A percentile compares a stretch with the other conserved stretches of the same genome.
Evolutionary conservation across 345 rosid genomes (phyloP).

Genomic region (Gossypium stocksii): DNA sequence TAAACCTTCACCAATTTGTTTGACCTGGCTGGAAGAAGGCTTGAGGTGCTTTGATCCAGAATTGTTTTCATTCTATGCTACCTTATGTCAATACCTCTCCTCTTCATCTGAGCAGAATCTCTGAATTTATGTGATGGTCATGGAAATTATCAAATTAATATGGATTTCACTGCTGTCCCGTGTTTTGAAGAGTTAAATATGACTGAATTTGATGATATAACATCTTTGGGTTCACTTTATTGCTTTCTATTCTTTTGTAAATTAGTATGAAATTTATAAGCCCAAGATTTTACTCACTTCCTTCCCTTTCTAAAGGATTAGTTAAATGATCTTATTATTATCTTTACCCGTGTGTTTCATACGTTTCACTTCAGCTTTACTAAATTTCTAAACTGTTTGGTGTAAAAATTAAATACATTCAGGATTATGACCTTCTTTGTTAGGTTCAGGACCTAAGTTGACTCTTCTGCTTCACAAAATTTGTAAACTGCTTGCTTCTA

Average conservation of each 20-base stretch:
- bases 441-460: not conserved
- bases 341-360: not conserved
- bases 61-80: constrained; percentile 1
- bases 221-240: not conserved
- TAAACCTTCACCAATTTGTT: not conserved
- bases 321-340: not conserved
- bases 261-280: not conserved
- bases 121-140: not conserved
- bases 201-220: not conserved
- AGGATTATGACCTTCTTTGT: not conserved
- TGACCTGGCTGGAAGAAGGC: not conserved
- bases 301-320: not conserved
- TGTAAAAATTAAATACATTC: not conserved
- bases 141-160: not conserved
- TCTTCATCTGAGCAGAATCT: constrained; percentile 1
- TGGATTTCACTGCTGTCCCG: not conserved
- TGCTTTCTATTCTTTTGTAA: not conserved
- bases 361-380: not conserved
- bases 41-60: not conserved
- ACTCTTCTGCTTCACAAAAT: not conserved
- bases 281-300: not conserved
- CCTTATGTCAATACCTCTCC: not conserved
- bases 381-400: not conserved
- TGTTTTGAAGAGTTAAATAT: constrained; percentile 5
- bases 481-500: not conserved